These are phyloP conservation scores for Marsdenia floribunda DNA, from an alignment of 257 asterid species.

Conservation along the genomic window DNA sequence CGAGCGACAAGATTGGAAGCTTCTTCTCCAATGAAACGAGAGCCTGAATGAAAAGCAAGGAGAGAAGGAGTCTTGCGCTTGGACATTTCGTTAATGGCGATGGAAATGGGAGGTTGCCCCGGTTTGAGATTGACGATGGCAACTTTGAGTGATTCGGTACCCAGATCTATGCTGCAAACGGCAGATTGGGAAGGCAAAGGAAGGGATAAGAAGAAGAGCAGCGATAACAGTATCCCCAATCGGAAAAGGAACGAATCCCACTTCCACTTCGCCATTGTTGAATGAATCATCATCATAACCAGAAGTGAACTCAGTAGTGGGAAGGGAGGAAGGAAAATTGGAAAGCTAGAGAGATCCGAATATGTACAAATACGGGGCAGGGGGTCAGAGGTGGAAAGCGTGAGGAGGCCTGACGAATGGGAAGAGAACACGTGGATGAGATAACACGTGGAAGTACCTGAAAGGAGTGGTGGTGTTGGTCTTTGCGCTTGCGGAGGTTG, in stretches of 20 bases:
- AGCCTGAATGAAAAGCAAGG: conserved; percentile 65
- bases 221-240: conserved; percentile 36
- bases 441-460: conserved; percentile 46
- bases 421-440: conserved; percentile 19
- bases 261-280: conserved; percentile 35
- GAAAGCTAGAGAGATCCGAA: conserved; percentile 12
- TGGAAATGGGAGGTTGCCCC: conserved; percentile 81
- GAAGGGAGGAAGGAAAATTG: not conserved
- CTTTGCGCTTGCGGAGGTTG: conserved; percentile 3
- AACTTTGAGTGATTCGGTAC: conserved; percentile 90
- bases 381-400: conserved; percentile 37
- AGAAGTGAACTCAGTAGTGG: conserved; percentile 17
- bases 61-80: conserved; percentile 89
- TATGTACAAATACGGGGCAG: conserved; percentile 23
- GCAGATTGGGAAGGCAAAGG: conserved; percentile 61
- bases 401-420: conserved; percentile 22
- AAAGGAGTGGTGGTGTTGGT: conserved; percentile 57
- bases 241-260: conserved; percentile 26
- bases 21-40: conserved; percentile 87
- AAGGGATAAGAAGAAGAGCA: conserved; percentile 23
- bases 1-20: conserved; percentile 77
- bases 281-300: not conserved
- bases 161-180: conserved; percentile 96
- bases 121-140: conserved; percentile 96
- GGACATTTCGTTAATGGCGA: conserved; percentile 98